Conservation (phyloP, 164 flowering plant species). For the Vitis vinifera region ASM3070453v1 NC_081821.1:7439501-7440000, state of each 20-base stretch:
- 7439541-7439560: slow-evolving; percentile 56
- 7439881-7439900: slow-evolving; percentile 34
- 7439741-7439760: slow-evolving; percentile 47
- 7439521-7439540: slow-evolving; percentile 59
- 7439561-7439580: slow-evolving; percentile 39
- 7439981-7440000: slow-evolving; percentile 27
- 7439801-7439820: slow-evolving; percentile 32
- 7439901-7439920: slow-evolving; percentile 51
- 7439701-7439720: slow-evolving; percentile 70
- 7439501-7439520: slow-evolving; percentile 44
- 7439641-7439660: slow-evolving; percentile 59
- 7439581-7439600: slow-evolving; percentile 46
- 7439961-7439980: slow-evolving; percentile 47
- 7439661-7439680: slow-evolving; percentile 41
- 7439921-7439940: slow-evolving; percentile 26
- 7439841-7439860: slow-evolving; percentile 55
- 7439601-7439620: slow-evolving; percentile 51
- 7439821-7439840: slow-evolving; percentile 30
- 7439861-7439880: slow-evolving; percentile 52
- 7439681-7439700: slow-evolving; percentile 55
- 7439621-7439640: slow-evolving; percentile 48
- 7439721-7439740: slow-evolving; percentile 50
- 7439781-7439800: slow-evolving; percentile 34
- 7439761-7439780: slow-evolving; percentile 28
- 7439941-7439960: slow-evolving; percentile 14